Conservation (phyloP, 495 filamentous ascomycete genomes). For the Aspergillus haitiensis region DNA sequence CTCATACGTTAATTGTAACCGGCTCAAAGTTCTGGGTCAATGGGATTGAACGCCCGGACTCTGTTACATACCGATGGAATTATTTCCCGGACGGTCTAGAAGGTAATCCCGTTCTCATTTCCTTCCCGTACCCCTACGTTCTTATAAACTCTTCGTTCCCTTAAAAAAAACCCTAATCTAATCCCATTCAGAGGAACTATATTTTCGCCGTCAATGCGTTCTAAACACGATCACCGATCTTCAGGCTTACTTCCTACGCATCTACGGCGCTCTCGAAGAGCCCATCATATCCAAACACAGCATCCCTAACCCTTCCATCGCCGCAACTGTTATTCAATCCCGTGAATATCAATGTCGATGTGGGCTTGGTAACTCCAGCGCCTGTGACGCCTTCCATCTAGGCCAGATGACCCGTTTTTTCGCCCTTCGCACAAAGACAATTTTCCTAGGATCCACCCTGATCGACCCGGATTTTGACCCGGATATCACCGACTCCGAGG, state of each 20-base stretch:
- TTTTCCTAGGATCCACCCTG: constrained; percentile 51
- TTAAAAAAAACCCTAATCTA: constrained; percentile 11
- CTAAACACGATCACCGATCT: constrained; percentile 76
- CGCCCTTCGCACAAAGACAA: constrained; percentile 45
- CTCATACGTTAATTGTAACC: constrained; percentile 60
- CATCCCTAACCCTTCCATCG: constrained; percentile 12
- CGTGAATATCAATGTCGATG: constrained; percentile 66
- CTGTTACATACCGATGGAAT: constrained; percentile 62
- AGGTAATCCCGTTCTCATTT: constrained; percentile 40
- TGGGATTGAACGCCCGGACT: constrained; percentile 26
- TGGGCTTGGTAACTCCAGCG: constrained; percentile 69
- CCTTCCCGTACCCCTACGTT: background rate
- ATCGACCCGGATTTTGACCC: constrained; percentile 41
- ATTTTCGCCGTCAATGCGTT: constrained; percentile 66
- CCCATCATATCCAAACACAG: constrained; percentile 17
- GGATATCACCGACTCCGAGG: constrained; percentile 23
- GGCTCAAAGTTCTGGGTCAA: constrained; percentile 65
- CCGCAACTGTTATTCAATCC: constrained; percentile 24
- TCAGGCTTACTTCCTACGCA: constrained; percentile 66
- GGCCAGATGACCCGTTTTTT: constrained; percentile 87
- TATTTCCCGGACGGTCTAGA: constrained; percentile 72
- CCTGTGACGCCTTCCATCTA: constrained; percentile 84
- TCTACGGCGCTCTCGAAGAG: constrained; percentile 56
- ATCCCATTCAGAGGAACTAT: constrained; percentile 61
- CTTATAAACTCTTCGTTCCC: background rate